A percentile compares a stretch with the other conserved stretches of the same genome.
These are phyloP conservation scores for Dactylellina haptotyla DNA, from an alignment of 2,329 filamentous ascomycete species.

Conservation along the genomic window DNA sequence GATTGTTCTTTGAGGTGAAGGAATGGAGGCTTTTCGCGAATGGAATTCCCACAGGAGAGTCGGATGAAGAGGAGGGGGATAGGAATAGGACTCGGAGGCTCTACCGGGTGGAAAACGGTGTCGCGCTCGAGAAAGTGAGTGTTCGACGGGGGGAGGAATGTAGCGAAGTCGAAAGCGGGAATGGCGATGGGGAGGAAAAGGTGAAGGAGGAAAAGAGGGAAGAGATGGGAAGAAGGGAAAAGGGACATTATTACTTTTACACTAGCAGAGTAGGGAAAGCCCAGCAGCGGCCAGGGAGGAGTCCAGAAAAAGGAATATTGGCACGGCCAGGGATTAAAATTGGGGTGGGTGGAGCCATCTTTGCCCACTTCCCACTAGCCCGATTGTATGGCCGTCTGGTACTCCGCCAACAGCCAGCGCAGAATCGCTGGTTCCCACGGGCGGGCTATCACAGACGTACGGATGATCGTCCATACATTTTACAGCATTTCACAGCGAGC, in stretches of 20 bases:
- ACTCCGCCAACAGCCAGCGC: no score
- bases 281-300: background rate
- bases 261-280: background rate
- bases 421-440: no score
- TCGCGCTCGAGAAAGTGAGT: slow-evolving; percentile 5
- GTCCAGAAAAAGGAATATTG: slow-evolving; percentile 5
- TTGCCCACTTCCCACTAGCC: background rate
- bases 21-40: slow-evolving; percentile 46
- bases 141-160: slow-evolving; percentile 4
- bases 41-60: slow-evolving; percentile 34
- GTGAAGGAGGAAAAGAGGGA: slow-evolving; percentile 8
- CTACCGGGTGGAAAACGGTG: slow-evolving; percentile 33
- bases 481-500: background rate
- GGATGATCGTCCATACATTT: no score
- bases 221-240: slow-evolving; percentile 8
- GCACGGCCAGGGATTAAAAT: slow-evolving; percentile 21
- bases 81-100: slow-evolving; percentile 16
- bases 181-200: slow-evolving; percentile 35
- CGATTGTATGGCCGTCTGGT: background rate
- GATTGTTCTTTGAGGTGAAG: slow-evolving; percentile 28
- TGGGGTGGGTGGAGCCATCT: slow-evolving; percentile 36
- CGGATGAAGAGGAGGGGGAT: slow-evolving; percentile 5
- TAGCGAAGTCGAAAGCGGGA: slow-evolving; percentile 39
- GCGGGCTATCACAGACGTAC: no score
- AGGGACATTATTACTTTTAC: no score